Evolutionary conservation across 192 early-diverging fungal species (phyloP), one percentile per base, ranked within the genome.

Genomic region (Backusella liffmaniae): DNA sequence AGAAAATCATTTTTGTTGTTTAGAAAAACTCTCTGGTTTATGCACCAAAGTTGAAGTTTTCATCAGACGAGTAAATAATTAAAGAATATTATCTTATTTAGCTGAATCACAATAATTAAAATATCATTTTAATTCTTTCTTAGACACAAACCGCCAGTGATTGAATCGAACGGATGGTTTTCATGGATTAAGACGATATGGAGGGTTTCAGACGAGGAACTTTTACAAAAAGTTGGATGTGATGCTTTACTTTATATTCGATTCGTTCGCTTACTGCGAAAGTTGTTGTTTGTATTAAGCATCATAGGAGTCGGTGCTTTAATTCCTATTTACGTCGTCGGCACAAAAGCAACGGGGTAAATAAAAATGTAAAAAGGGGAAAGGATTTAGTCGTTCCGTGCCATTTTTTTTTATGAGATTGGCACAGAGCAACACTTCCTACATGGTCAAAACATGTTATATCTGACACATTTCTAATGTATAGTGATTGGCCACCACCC

Each of bases 241-340:
- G 93, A 94, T 78, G 91, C 92, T 9, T 88, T 92, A 35, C 77
- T 93, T 35, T 90, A 91, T 78, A 77, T 94, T 67, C 86, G 89
- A 4, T 92, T 92, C 66, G 34, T 93, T 23, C 85, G 84, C 29
- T 78, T 92, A 56, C 82, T 86, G 66, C 85, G 88, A 56, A 84
- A 87, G 46, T 65, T 90, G 29, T 84, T 92, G 41, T 76, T 84
- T 21, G 80, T 87, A 49, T 87, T 91, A 70, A 82, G 83, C 23
- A 39, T 92, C 16, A 18, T 91, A 18, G 92, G 93, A 16, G 81
- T 91, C 65, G 85, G 87, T 74, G 83, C 80, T 21, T 84, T 92
- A n/a, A 84, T 92, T 15, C 93, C 93, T 23, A 69, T 92, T 46
- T 92, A 92, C 78, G 82, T 90, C 37, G 77, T 84, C 16, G 80